These are phyloP conservation scores for Hymenoscyphus repandus DNA, from an alignment of 2,329 filamentous ascomycete genomes.

Conservation along the genomic window DNA sequence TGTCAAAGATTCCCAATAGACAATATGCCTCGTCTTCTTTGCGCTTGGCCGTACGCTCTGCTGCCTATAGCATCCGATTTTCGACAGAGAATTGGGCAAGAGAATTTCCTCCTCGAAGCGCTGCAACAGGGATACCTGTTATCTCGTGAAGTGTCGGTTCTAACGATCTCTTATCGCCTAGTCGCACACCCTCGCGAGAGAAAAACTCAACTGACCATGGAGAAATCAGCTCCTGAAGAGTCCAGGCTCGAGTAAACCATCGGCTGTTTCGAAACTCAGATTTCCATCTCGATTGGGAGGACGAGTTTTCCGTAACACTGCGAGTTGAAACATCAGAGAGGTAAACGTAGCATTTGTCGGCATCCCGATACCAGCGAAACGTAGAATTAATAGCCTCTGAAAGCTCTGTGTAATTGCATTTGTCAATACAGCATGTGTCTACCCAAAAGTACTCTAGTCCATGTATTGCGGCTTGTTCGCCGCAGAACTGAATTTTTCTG, in stretches of 20 bases:
- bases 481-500: constrained; percentile 1
- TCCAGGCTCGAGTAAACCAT: constrained; percentile 11
- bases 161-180: constrained; percentile 11
- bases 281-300: constrained; percentile 2
- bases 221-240: constrained; percentile 1
- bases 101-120: constrained; percentile 4
- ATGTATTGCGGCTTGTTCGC: constrained; percentile 1
- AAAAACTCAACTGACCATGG: constrained; percentile 9
- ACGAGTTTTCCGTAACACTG: not conserved
- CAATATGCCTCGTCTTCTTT: constrained; percentile 35
- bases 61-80: constrained; percentile 35
- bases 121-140: constrained; percentile 11
- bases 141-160: constrained; percentile 8
- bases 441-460: no score
- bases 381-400: no score
- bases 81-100: constrained; percentile 4
- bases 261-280: constrained; percentile 2
- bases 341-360: no score
- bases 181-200: constrained; percentile 7
- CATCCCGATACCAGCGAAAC: no score
- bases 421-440: no score
- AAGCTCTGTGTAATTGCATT: no score
- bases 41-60: constrained; percentile 31
- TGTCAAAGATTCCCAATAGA: constrained; percentile 31
- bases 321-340: not conserved